These are phyloP conservation scores for Trametes punicea DNA, from an alignment of 768 basidiomycete species.

Conservation along the genomic window DNA sequence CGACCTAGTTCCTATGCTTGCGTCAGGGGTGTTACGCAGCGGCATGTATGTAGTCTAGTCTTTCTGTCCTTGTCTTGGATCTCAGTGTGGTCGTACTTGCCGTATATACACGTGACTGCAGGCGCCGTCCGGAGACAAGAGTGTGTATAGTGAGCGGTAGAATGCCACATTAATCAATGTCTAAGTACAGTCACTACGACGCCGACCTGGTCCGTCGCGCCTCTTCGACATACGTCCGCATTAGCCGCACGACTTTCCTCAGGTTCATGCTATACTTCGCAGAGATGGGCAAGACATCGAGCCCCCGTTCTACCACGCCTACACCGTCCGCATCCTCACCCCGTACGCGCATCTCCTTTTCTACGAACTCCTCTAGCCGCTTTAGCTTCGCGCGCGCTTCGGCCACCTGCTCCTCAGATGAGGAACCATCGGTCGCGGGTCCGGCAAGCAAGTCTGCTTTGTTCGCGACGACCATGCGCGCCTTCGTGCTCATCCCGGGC, in stretches of 20 bases:
- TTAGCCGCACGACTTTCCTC: conserved; percentile 58
- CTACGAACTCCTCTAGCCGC: conserved; percentile 55
- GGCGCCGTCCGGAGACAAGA: background rate
- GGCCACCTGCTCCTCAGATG: conserved; percentile 44
- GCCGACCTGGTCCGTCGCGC: conserved; percentile 34
- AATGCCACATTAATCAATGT: background rate
- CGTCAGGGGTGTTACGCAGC: conserved; percentile 1
- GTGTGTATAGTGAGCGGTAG: background rate
- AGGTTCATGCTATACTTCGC: conserved; percentile 88
- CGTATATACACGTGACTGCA: background rate
- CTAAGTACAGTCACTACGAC: background rate
- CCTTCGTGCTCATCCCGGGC: conserved; percentile 71
- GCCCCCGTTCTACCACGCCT: conserved; percentile 29
- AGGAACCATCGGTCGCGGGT: conserved; percentile 37
- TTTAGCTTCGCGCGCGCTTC: conserved; percentile 56
- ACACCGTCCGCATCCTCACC: conserved; percentile 17
- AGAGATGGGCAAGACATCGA: conserved; percentile 79
- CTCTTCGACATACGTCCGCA: conserved; percentile 64
- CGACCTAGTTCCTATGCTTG: conserved; percentile 4
- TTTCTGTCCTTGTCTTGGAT: background rate
- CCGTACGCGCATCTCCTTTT: conserved; percentile 38
- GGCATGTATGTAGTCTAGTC: background rate
- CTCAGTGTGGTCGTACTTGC: too few species aligned
- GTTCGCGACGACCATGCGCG: conserved; percentile 85
- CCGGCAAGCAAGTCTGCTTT: conserved; percentile 85